Base-by-base conservation (phyloP, 805 yeast species). In the Ogataea sp. region DNA sequence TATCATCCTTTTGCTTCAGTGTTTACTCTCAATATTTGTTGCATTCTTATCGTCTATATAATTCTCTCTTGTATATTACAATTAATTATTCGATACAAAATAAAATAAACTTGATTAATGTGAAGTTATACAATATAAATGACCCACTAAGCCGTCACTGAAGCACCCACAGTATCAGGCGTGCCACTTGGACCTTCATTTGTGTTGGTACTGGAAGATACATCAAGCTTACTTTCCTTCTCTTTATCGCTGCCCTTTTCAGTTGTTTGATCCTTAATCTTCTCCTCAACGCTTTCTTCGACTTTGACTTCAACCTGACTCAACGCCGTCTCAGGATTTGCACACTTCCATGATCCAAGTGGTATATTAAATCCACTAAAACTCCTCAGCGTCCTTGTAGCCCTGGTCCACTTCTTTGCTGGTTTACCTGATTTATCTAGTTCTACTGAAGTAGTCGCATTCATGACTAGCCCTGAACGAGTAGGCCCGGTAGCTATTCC, bases 1-100 rank as follows among this genome's bases (percentile, higher is more conserved):
- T 52, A 39, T 60, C 4, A 26, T 75, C 1, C 59, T 75, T 39
- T 56, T 87, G 3, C 41, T 85, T n/a, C 18, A 32, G 13, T 21
- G 35, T 32, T 14, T 21, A 32, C 13, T 6, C 20, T 10, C 5
- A 14, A 15, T 21, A 10, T 21, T n/a, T 11, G n/a, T 11, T 7
- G 23, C n/a, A n/a, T n/a, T n/a, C n/a, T n/a, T n/a, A n/a, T n/a
- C n/a, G n/a, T n/a, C n/a, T 32, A 20, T 20, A 14, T 14, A 13
- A 17, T 24, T 6, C 11, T 18, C 10, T 17, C 33, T n/a, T 7
- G n/a, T n/a, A n/a, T n/a, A n/a, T n/a, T n/a, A n/a, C n/a, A n/a
- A n/a, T n/a, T n/a, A n/a, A n/a, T n/a, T n/a, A n/a, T n/a, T n/a
- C n/a, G n/a, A n/a, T n/a, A n/a, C n/a, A n/a, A n/a, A n/a, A n/a